Conservation (phyloP, 352 stramenopile species). For the Pythium oligandrum region DNA sequence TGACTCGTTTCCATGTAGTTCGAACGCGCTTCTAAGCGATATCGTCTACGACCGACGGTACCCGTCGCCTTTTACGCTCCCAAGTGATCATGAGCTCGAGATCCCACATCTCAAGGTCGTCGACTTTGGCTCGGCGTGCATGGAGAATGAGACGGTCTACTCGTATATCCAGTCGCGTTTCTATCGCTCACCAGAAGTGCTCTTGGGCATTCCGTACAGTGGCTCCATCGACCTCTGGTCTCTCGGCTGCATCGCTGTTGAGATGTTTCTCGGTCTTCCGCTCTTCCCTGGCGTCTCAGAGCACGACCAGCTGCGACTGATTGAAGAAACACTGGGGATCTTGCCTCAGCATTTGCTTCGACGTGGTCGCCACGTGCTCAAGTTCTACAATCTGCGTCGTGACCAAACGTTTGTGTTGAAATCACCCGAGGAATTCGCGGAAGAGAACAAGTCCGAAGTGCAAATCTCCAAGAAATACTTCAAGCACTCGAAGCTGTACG, state of each 20-base stretch:
- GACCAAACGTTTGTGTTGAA: constrained; percentile 31
- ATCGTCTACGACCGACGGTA: constrained; percentile 10
- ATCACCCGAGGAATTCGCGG: constrained; percentile 28
- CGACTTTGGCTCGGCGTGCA: constrained; percentile 93
- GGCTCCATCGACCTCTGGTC: constrained; percentile 57
- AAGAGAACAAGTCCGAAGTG: constrained; percentile 24
- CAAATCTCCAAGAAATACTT: constrained; percentile 46
- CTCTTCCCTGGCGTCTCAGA: constrained; percentile 92
- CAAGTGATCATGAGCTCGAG: not conserved
- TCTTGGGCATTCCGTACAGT: constrained; percentile 53
- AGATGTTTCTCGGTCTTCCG: constrained; percentile 94
- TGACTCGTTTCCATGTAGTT: too few relatives aligned
- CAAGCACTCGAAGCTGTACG: constrained; percentile 38
- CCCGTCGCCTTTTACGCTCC: not conserved
- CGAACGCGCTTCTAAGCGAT: constrained; percentile 30
- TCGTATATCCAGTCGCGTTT: constrained; percentile 96
- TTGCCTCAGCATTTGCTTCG: constrained; percentile 30
- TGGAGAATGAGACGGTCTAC: constrained; percentile 84
- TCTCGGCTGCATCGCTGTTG: constrained; percentile 56
- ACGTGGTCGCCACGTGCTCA: constrained; percentile 31
- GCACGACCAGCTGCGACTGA: constrained; percentile 93
- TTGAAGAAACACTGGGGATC: constrained; percentile 79
- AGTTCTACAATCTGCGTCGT: constrained; percentile 35
- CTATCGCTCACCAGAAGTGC: constrained; percentile 83
- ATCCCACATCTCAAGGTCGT: constrained; percentile 87